Conservation (phyloP, 1,284 basidiomycete genomes). For the Sanghuangporus weigelae region DNA sequence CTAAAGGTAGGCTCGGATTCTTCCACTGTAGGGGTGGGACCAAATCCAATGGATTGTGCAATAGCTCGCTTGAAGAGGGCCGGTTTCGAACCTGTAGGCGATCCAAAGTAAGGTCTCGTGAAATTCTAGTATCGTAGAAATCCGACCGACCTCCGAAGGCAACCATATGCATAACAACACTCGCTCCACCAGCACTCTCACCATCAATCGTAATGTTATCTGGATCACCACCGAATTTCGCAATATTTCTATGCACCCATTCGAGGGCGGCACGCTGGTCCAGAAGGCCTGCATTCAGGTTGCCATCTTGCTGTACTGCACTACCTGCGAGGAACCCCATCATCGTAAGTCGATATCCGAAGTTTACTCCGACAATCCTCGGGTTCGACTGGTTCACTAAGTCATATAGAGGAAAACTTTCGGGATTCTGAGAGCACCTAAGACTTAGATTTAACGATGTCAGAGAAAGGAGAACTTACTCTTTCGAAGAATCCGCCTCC, state of each 20-base stretch:
- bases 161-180: slow-evolving; percentile 38
- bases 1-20: slow-evolving; percentile 32
- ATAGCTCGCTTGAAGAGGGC: slow-evolving; percentile 36
- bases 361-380: slow-evolving; percentile 47
- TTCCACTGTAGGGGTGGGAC: slow-evolving; percentile 29
- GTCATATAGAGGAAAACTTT: slow-evolving; percentile 48
- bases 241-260: slow-evolving; percentile 42
- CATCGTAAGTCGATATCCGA: slow-evolving; percentile 48
- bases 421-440: slow-evolving; percentile 27
- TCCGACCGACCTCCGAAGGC: slow-evolving; percentile 34
- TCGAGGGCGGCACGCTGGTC: slow-evolving; percentile 42
- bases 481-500: slow-evolving; percentile 37
- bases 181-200: slow-evolving; percentile 42
- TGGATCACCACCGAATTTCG: slow-evolving; percentile 39
- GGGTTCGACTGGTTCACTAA: slow-evolving; percentile 45
- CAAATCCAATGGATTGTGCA: slow-evolving; percentile 40
- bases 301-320: slow-evolving; percentile 29
- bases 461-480: slow-evolving; percentile 21
- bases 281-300: slow-evolving; percentile 39
- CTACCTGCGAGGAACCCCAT: slow-evolving; percentile 49
- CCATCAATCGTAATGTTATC: slow-evolving; percentile 37
- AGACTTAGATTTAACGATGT: not conserved
- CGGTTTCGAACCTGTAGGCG: slow-evolving; percentile 28
- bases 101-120: slow-evolving; percentile 4
- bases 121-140: not conserved